Percentiles rank a stretch among this genome's conserved stretches.
phyloP scores from a whole-genome alignment of 495 filamentous ascomycete species.

The Neohortaea acidophila region DNA sequence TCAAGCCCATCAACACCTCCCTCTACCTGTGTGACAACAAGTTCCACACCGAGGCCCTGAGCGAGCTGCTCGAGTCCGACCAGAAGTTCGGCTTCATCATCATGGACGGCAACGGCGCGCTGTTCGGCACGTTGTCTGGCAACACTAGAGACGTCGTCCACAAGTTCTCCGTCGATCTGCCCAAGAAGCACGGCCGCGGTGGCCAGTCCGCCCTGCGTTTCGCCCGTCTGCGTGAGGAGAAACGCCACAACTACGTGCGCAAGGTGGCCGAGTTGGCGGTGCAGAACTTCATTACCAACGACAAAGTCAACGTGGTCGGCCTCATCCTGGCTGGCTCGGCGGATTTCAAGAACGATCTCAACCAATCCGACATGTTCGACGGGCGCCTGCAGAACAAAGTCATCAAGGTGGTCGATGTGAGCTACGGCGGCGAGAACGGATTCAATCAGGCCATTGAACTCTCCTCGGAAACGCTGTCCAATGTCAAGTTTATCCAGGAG shows the following conservation, averaged over 20 bases:
- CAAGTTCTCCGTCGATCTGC: conserved; percentile 91
- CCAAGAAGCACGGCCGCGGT: conserved; percentile 99
- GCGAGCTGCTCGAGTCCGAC: conserved; percentile 91
- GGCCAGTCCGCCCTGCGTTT: conserved; percentile 98
- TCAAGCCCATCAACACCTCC: conserved; percentile 99
- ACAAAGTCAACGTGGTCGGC: conserved; percentile 94
- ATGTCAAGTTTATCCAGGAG: conserved; percentile 99
- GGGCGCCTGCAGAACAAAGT: conserved; percentile 79
- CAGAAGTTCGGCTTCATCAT: conserved; percentile 99
- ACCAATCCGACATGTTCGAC: conserved; percentile 96
- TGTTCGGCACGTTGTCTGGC: conserved; percentile 90
- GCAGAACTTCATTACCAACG: conserved; percentile 93
- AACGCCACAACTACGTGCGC: conserved; percentile 98
- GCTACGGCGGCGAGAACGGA: conserved; percentile 95
- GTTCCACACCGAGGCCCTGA: conserved; percentile 94
- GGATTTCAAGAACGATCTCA: conserved; percentile 98
- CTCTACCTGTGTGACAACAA: conserved; percentile 99
- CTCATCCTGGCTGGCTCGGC: conserved; percentile 90
- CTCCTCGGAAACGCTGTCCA: conserved; percentile 86
- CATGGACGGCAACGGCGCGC: conserved; percentile 96
- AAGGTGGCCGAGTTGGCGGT: conserved; percentile 96
- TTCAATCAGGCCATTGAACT: conserved; percentile 99
- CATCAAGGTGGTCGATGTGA: conserved; percentile 97
- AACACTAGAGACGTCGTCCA: conserved; percentile 96
- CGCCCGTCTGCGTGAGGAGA: conserved; percentile 96